These are phyloP conservation scores for Talaromyces sp. DNA, from an alignment of 2,329 filamentous ascomycete genomes.

Conservation along the genomic window DNA sequence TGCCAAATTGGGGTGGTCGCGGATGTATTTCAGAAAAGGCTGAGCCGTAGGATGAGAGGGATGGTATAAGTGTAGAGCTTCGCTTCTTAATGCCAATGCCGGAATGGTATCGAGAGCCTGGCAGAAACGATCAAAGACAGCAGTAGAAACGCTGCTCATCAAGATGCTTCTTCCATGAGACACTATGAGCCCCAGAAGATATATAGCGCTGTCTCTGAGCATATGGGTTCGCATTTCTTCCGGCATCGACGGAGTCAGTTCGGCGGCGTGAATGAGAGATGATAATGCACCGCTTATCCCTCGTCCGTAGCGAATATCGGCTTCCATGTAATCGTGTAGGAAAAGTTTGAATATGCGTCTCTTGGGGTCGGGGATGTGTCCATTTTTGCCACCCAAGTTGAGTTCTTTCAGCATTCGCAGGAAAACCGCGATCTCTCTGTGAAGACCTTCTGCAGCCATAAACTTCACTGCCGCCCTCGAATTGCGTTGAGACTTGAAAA, in stretches of 20 bases:
- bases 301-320: constrained; percentile 28
- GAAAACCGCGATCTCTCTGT: constrained; percentile 30
- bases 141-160: constrained; percentile 19
- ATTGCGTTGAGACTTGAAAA: constrained; percentile 24
- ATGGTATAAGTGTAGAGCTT: constrained; percentile 31
- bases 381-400: constrained; percentile 21
- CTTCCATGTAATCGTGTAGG: constrained; percentile 25
- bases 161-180: constrained; percentile 16
- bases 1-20: constrained; percentile 13
- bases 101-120: constrained; percentile 19
- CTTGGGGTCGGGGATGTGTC: constrained; percentile 18
- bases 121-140: constrained; percentile 29
- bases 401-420: constrained; percentile 23
- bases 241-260: constrained; percentile 14
- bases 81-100: constrained; percentile 19
- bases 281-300: constrained; percentile 27
- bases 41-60: constrained; percentile 28
- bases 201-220: constrained; percentile 19
- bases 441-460: constrained; percentile 32
- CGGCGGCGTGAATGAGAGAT: constrained; percentile 23
- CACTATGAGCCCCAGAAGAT: constrained; percentile 22
- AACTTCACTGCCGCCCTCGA: constrained; percentile 30
- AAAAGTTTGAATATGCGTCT: constrained; percentile 20
- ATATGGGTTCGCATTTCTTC: constrained; percentile 12
- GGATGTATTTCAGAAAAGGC: constrained; percentile 25